A percentile compares a stretch with the other conserved stretches of the same genome.
phyloP scores from a whole-genome alignment of 1,284 basidiomycete species.

The Sanghuangporus weigelae region DNA sequence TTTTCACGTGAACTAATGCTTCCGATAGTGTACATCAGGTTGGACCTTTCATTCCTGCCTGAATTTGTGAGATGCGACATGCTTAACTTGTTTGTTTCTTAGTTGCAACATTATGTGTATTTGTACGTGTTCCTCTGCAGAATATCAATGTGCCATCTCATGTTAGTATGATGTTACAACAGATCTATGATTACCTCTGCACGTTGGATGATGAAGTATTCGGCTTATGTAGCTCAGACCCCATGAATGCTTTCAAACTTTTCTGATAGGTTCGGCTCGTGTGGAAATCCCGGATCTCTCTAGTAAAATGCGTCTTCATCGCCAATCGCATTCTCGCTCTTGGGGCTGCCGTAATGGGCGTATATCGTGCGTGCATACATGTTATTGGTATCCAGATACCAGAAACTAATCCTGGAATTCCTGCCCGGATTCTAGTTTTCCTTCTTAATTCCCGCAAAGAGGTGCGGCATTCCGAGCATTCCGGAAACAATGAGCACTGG shows the following conservation, averaged over 20 bases:
- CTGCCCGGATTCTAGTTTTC: neutral
- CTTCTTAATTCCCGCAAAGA: neutral
- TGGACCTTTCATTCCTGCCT: neutral
- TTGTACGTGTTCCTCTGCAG: neutral
- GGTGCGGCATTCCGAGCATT: neutral
- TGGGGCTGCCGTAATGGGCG: neutral
- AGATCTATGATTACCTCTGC: conserved; percentile 1
- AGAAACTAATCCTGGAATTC: neutral
- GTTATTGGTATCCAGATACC: neutral
- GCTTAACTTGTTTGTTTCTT: neutral
- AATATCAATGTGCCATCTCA: neutral
- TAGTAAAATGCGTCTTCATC: conserved; percentile 8
- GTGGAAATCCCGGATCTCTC: conserved; percentile 3
- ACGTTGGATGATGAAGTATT: conserved; percentile 6
- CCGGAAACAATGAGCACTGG: neutral
- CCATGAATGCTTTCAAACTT: neutral
- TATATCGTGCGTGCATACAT: neutral
- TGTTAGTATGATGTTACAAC: neutral
- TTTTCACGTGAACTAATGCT: neutral
- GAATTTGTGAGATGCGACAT: neutral
- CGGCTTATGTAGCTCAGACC: neutral
- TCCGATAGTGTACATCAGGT: neutral
- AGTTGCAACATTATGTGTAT: neutral
- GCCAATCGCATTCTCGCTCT: conserved; percentile 6
- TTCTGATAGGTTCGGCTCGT: neutral